phyloP scores from a whole-genome alignment of 768 basidiomycete species.

The Boletus sensibilis region DNA sequence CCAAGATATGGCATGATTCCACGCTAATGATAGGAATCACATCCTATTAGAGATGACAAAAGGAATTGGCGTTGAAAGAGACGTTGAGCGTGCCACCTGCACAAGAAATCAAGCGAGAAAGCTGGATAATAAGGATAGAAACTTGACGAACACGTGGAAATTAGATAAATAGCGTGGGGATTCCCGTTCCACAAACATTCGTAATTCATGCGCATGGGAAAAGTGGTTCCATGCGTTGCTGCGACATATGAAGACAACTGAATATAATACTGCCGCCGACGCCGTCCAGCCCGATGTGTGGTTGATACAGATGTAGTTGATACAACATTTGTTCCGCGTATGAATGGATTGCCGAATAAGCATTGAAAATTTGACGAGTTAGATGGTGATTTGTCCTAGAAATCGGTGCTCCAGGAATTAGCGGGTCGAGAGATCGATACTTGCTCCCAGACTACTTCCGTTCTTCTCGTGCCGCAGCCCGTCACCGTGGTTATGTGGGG shows the following conservation, averaged over 20 bases:
- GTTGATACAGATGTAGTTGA: constrained; percentile 37
- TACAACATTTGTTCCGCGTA: constrained; percentile 32
- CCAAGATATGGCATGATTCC: constrained; percentile 10
- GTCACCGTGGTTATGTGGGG: constrained; percentile 19
- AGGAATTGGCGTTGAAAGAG: constrained; percentile 4
- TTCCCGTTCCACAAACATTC: constrained; percentile 24
- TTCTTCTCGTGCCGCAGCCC: constrained; percentile 28
- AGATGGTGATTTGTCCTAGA: constrained; percentile 11
- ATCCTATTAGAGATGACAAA: background rate
- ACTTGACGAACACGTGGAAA: constrained; percentile 10
- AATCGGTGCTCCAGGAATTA: constrained; percentile 16
- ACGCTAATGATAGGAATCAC: constrained; percentile 5
- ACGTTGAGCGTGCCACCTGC: constrained; percentile 9
- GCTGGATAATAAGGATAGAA: constrained; percentile 32
- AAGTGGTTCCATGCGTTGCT: constrained; percentile 22
- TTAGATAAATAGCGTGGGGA: constrained; percentile 20
- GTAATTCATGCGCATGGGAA: constrained; percentile 26
- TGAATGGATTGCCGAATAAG: constrained; percentile 25
- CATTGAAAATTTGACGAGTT: constrained; percentile 15
- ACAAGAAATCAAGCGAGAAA: constrained; percentile 20
- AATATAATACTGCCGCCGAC: constrained; percentile 30
- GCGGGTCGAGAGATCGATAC: constrained; percentile 30
- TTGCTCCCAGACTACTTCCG: constrained; percentile 27
- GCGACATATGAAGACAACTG: constrained; percentile 30
- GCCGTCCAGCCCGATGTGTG: constrained; percentile 25